These are phyloP conservation scores for Monilinia aucupariae DNA, from an alignment of 2,329 filamentous ascomycete genomes.

Conservation along the genomic window DNA sequence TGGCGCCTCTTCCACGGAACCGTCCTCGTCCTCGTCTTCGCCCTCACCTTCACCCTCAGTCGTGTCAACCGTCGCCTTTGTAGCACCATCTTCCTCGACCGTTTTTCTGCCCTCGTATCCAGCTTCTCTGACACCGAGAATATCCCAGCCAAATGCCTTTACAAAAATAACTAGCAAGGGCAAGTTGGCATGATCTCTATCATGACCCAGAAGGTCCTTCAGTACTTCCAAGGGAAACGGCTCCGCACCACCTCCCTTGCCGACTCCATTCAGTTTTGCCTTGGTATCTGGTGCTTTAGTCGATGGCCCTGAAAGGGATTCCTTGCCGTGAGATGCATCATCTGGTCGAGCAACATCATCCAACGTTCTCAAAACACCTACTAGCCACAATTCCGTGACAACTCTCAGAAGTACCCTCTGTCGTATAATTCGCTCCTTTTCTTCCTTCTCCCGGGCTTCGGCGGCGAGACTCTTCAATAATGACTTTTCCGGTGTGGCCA, in stretches of 20 bases:
- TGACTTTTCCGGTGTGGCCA: conserved; percentile 85
- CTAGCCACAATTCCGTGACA: conserved; percentile 93
- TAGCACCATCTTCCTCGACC: conserved; percentile 73
- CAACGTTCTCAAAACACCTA: conserved; percentile 78
- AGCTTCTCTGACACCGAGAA: conserved; percentile 70
- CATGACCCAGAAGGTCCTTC: conserved; percentile 90
- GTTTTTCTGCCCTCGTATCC: conserved; percentile 75
- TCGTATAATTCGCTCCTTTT: conserved; percentile 83
- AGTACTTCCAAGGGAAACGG: conserved; percentile 96
- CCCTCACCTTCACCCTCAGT: conserved; percentile 45
- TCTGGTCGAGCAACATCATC: conserved; percentile 59
- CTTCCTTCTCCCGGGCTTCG: conserved; percentile 87
- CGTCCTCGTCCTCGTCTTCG: conserved; percentile 39
- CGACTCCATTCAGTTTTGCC: conserved; percentile 48
- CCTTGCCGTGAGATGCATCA: conserved; percentile 51
- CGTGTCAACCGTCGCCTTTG: conserved; percentile 41
- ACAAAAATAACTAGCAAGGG: conserved; percentile 92
- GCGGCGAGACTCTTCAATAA: conserved; percentile 69
- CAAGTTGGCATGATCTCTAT: conserved; percentile 86
- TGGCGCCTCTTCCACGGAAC: conserved; percentile 44
- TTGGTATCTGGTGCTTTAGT: conserved; percentile 59
- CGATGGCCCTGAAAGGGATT: conserved; percentile 40
- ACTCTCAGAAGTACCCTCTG: conserved; percentile 84
- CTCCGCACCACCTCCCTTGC: conserved; percentile 66
- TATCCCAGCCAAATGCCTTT: conserved; percentile 93